Evolutionary conservation across 352 stramenopile species (phyloP), one percentile per base, ranked within the genome.

Genomic region (Halophytophthora polymorphica): DNA sequence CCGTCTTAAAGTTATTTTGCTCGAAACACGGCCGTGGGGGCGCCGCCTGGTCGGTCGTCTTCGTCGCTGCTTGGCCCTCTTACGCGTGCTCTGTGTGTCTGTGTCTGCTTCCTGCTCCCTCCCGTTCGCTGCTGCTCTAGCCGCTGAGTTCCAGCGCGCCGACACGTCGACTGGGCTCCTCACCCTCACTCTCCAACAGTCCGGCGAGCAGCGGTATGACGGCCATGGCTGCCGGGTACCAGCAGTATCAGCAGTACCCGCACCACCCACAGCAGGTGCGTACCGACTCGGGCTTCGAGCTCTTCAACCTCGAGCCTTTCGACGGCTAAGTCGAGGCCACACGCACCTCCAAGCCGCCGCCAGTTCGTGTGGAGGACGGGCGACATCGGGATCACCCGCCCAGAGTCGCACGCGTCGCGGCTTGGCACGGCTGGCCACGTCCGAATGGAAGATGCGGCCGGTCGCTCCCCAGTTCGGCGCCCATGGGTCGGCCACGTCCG

Each of bases 261-360:
- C 41, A 38, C 8, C 31, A 46, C 1, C 52, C 42, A 11, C 25
- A 54, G 28, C 53, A 64, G 21, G 25, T 51, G 35, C 61, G 53
- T n/a, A 17, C 14, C 21, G 40, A 45, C 15, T 45, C 40, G 25
- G 8, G 4, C n/a, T 70, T 66, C 34, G 61, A 70, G 52, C 35
- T 70, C 21, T 62, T 70, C 44, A 61, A 61, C 41, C 43, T 70
- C 14, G 61, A 70, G 40, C 56, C 61, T 0, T 70, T 70, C 37
- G 61, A 70, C 22, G 61, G 43, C 40, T 56, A 65, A 19, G 39
- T 68, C 44, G 55, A 54, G 39, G 6, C 38, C 2, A 28, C 15
- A 44, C 7, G 38, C 17, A 37, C n/a, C n/a, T n/a, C 33, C 11
- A 38, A 17, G 33, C 11, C 11, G 13, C 6, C 2, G 15, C 13